Base-by-base conservation (phyloP, 108 stramenopile species). In the Discostella stelligeroides region DNA sequence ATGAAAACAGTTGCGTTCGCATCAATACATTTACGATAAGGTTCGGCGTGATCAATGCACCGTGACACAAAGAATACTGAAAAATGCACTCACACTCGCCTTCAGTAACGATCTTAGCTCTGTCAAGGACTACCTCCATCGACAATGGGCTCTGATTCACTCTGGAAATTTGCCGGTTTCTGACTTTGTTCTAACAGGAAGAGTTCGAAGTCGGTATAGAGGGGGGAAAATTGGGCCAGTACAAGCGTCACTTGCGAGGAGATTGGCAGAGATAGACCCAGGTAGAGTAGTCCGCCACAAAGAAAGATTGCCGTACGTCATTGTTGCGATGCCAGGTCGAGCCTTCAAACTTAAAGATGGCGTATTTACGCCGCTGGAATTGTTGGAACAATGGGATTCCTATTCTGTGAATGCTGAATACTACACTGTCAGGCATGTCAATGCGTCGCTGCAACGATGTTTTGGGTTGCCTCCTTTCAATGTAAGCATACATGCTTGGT, bases 301-400 rank as follows among this genome's bases (percentile, higher is more conserved):
- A 68, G 84, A 93, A 66, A 71, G 95, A 34, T 29, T 93, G 27
- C 75, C 90, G 7, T 95, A 91, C 67, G 92, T 95, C 12, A 95
- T 95, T 60, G 90, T 93, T 40, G 95, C 91, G 23, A 82, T 86
- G 23, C 91, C 91, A 23, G 92, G 94, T 1, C 51, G 62, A 48
- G 76, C 77, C 4, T 91, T 88, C 65, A 81, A 81, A 24, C 68
- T 95, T 34, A 82, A 88, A 41, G 92, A 95, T 63, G 85, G 91
- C 49, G 95, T 95, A 0, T 54, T 90, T 46, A 92, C 95, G 5
- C 95, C 95, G n/a, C 59, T 82, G 40, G 95, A 95, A 64, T 81
- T 92, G 10, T 64, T 95, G n/a, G 92, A 92, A 68, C 90, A 86
- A 66, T 95, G 94, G 94, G 91, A 91, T 57, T 84, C 90, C 0